Base-by-base conservation (phyloP, 2,329 filamentous ascomycete genomes). In the Penicillium occitanis region DNA sequence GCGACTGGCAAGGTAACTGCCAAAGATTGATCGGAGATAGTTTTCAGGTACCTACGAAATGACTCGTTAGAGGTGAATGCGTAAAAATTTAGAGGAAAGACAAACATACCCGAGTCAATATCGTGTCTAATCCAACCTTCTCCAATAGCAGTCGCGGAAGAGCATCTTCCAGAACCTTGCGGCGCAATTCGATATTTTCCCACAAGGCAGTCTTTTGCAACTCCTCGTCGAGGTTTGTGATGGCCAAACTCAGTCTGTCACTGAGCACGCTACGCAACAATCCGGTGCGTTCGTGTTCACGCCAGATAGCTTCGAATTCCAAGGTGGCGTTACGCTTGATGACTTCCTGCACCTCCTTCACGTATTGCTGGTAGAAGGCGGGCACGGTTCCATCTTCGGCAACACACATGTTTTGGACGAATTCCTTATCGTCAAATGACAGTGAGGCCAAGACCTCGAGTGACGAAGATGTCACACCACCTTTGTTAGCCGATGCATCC, bases 251-350 rank as follows among this genome's bases (percentile, higher is more conserved):
- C 64, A 99, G 87, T 72, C 90, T 91, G 78, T 99, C 95, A 58
- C 92, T 96, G 65, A 99, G 85, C n/a, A 93, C 87, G 68, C 92
- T 96, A 68, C 93, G 88, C 25, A 92, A 82, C 64, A 89, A 84
- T 62, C 92, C 91, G 1, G 91, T 97, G 76, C 89, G 81, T 79
- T 95, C 88, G 75, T 96, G 88, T 80, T 99, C 95, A 70, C 92
- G 88, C 95, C 95, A 99, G 81, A 99, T 96, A 51, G 95, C 95
- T 81, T 99, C 95, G 72, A 99, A 99, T 79, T 99, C 95, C 42
- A 99, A 88, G 17, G 88, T 84, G 2, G 95, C 95, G 72, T 99
- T 99, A 72, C 93, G 88, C 79, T 91, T 88, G 77, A 99, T 98
- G 75, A 90, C 93, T 69, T 87, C 86, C 80, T 99, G 95, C 2